Base-by-base conservation (phyloP, 2,329 filamentous ascomycete genomes). In the Scedosporium boydii region DNA sequence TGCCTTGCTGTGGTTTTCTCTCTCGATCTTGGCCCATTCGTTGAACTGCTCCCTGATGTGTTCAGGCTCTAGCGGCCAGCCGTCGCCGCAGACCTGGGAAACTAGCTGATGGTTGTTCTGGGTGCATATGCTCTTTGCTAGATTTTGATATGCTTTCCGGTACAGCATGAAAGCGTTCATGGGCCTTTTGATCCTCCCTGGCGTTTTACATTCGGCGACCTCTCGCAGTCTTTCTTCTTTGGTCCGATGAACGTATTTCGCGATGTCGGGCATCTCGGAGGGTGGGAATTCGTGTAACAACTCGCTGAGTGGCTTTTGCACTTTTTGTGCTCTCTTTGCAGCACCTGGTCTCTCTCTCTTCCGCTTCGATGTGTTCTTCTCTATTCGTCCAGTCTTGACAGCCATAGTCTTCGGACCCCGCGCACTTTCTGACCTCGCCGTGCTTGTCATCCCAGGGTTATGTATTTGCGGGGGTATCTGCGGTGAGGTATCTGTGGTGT, bases 151-250 rank as follows among this genome's bases (percentile, higher is more conserved):
- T 6, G 91, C 91, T 67, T 95, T 96, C 51, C 95, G 88, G 74
- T 99, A 99, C 59, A 99, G 80, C 89, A 99, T 96, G 78, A 98
- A 99, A 0, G 91, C 93, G 74, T 99, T 99, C 88, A 97, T 96
- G 2, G 95, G 93, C 34, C 95, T 83, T 69, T 93, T 91, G 67
- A 98, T 83, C 72, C 93, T 92, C 27, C 90, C 90, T 1, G 79
- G 79, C 42, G 86, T 78, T 69, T 87, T 91, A 63, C 86, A 83
- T 68, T 84, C 82, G 53, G 85, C 82, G 9, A 88, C 86, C 72
- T 96, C 92, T 62, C 78, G 76, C 58, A 79, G 80, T 63, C 93
- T 84, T 6, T 81, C 81, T 63, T 90, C 87, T 1, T 79, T 75
- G 9, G 89, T 79, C 59, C 93, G 84, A 68, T 88, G 85, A 42